phyloP scores from a whole-genome alignment of 75 land plant species.

The Pinus taeda region DNA sequence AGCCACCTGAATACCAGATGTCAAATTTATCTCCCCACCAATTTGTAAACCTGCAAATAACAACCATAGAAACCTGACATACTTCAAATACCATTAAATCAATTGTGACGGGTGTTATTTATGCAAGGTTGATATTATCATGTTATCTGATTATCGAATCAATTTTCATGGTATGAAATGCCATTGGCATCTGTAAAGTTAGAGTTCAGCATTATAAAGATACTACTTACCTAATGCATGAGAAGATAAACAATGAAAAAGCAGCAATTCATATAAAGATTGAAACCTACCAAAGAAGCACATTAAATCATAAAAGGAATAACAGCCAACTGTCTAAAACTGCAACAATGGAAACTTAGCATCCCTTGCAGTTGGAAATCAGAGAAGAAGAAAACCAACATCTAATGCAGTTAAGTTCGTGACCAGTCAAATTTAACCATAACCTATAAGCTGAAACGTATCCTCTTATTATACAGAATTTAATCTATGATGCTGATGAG shows the following conservation, averaged over 20 bases:
- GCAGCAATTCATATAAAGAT: not conserved
- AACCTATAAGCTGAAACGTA: not conserved
- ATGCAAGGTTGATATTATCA: not conserved
- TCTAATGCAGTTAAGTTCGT: not conserved
- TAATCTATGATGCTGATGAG: not conserved
- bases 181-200: not conserved
- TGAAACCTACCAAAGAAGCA: not conserved
- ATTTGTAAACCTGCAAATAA: conserved; percentile 62
- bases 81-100: not conserved
- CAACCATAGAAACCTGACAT: not conserved
- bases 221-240: not conserved
- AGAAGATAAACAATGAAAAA: not conserved
- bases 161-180: not conserved
- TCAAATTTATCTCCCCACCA: conserved; percentile 81
- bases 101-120: not conserved
- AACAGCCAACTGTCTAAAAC: not conserved
- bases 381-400: not conserved
- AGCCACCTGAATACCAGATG: conserved; percentile 92
- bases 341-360: not conserved
- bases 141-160: not conserved
- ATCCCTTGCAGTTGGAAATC: not conserved
- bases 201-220: too few relatives aligned
- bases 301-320: not conserved
- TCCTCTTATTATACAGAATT: too few relatives aligned
- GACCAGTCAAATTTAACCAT: not conserved